phyloP scores from a whole-genome alignment of 371 early-diverging fungal genomes.

The Quaeritorhiza haematococci region DNA sequence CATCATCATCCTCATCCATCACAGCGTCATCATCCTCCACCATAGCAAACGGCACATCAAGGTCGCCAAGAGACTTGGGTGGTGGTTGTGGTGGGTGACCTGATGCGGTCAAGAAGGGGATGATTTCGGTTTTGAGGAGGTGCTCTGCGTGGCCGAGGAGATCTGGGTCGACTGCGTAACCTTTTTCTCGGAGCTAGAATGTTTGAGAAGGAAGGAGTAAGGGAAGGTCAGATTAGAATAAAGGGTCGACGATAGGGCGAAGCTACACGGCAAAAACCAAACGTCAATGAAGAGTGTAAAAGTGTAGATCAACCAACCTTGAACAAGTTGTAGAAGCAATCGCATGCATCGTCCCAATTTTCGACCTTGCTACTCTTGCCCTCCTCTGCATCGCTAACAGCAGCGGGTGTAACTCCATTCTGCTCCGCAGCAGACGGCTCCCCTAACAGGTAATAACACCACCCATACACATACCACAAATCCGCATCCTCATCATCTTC shows the following conservation, averaged over 20 bases:
- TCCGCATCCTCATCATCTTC: slow-evolving; percentile 91
- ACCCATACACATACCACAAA: slow-evolving; percentile 89
- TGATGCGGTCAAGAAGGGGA: too few species aligned
- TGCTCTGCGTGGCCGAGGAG: neutral
- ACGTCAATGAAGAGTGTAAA: too few species aligned
- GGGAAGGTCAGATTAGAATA: too few species aligned
- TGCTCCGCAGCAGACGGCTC: slow-evolving; percentile 32
- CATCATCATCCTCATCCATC: neutral
- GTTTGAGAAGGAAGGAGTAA: neutral
- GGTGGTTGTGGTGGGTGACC: too few species aligned
- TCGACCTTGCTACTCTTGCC: slow-evolving; percentile 17
- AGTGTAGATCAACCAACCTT: too few species aligned
- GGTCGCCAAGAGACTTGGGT: neutral
- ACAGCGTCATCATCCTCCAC: neutral
- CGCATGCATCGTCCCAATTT: slow-evolving; percentile 66
- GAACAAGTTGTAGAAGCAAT: slow-evolving; percentile 66
- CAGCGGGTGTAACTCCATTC: slow-evolving; percentile 38
- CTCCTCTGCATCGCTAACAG: slow-evolving; percentile 2
- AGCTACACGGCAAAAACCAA: too few species aligned
- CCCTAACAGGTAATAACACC: slow-evolving; percentile 80
- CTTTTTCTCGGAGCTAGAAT: slow-evolving; percentile 15
- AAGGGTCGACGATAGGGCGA: too few species aligned
- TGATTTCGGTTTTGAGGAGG: too few species aligned
- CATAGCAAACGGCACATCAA: slow-evolving; percentile 9
- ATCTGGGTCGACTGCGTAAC: neutral